These are phyloP conservation scores for Rubroboletus pulcherrimus DNA, from an alignment of 768 basidiomycete species.

Conservation along the genomic window DNA sequence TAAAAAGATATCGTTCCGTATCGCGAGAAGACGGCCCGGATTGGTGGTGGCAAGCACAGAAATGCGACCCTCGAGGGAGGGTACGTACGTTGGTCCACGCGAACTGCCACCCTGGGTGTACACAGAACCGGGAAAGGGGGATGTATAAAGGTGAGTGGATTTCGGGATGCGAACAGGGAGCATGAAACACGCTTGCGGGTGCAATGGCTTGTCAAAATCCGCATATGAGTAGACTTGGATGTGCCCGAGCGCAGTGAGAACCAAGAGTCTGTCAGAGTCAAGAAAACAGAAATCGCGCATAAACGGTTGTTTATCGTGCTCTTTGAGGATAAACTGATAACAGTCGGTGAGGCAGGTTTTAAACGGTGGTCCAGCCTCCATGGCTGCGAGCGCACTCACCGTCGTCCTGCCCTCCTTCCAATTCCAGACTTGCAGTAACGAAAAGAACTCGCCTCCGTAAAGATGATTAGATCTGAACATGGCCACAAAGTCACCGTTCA, in stretches of 20 bases:
- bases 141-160: not conserved
- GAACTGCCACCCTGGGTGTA: not conserved
- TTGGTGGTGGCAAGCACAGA: not conserved
- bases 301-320: not conserved
- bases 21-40: not conserved
- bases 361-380: no score
- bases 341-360: not conserved
- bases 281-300: not conserved
- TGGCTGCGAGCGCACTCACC: not conserved
- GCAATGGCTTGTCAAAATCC: not conserved
- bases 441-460: not conserved
- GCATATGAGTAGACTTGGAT: not conserved
- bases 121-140: not conserved
- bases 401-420: not conserved
- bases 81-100: not conserved
- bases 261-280: not conserved
- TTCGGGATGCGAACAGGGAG: not conserved
- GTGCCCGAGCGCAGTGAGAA: not conserved
- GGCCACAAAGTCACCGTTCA: not conserved
- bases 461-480: not conserved
- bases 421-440: not conserved
- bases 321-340: not conserved
- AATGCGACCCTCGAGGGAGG: not conserved
- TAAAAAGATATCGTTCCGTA: not conserved
- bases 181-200: not conserved